Evolutionary conservation across 75 land plant species (phyloP).

Genomic region (Selaginella tamariscina): DNA sequence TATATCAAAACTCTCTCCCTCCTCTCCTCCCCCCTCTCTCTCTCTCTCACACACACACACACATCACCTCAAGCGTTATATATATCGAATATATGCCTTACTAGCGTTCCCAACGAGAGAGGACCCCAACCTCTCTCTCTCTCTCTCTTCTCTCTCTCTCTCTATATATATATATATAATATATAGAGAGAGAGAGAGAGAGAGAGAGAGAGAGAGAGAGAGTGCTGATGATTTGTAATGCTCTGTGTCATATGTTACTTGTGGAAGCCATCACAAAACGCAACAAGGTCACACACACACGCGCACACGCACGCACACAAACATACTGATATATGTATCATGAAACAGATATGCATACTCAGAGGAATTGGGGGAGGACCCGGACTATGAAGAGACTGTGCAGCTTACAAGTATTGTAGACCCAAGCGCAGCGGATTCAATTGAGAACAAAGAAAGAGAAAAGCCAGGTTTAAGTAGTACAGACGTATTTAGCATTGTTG

Average conservation of each 20-base stretch:
- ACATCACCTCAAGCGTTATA: no score
- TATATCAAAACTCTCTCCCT: no score
- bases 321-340: neutral
- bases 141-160: conserved; percentile 42
- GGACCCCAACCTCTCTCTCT: conserved; percentile 41
- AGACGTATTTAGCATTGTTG: neutral
- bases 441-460: neutral
- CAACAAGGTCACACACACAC: neutral
- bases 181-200: no score
- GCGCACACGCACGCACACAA: no score
- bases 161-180: no score
- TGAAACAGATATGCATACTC: conserved; percentile 2
- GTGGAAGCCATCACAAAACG: conserved; percentile 7
- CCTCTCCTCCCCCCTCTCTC: no score
- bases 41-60: no score
- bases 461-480: no score
- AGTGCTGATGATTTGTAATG: no score
- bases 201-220: no score
- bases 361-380: conserved; percentile 2
- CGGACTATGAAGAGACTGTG: neutral
- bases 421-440: neutral
- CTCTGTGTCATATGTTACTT: conserved; percentile 5
- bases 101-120: conserved; percentile 74
- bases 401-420: neutral
- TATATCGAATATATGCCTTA: no score